Evolutionary conservation across 164 flowering plant genomes (phyloP).

Genomic region (Berberis vulgaris): DNA sequence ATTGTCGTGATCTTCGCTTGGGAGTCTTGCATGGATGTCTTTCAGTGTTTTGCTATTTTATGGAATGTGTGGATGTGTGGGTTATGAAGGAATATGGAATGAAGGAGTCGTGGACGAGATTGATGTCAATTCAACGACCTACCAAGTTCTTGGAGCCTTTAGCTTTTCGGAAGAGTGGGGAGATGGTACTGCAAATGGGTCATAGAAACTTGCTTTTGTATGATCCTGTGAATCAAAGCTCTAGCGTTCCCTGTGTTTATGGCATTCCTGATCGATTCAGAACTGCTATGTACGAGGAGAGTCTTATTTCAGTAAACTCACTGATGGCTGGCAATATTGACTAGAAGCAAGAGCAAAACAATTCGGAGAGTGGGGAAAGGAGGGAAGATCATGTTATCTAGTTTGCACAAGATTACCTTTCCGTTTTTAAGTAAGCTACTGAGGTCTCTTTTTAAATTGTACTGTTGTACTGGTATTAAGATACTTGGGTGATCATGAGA

Average conservation of each 20-base stretch:
- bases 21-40: constrained; percentile 1
- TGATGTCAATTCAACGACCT: neutral
- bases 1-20: constrained; percentile 1
- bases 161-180: neutral
- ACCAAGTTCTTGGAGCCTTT: neutral
- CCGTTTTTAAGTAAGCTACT: too few species aligned
- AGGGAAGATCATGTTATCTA: too few species aligned
- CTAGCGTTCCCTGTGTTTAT: neutral
- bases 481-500: too few species aligned
- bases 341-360: neutral
- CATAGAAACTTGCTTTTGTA: neutral
- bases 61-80: constrained; percentile 3
- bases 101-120: neutral
- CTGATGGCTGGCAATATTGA: neutral
- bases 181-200: constrained; percentile 2
- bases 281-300: neutral
- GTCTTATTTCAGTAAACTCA: neutral
- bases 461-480: too few species aligned
- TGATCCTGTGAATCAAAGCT: neutral
- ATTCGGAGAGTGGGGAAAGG: too few species aligned
- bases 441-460: too few species aligned
- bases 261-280: neutral
- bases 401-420: too few species aligned
- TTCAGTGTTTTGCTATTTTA: neutral
- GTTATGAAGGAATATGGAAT: neutral